phyloP scores from a whole-genome alignment of 306 rosid genomes.

The Astragalus membranaceus region DNA sequence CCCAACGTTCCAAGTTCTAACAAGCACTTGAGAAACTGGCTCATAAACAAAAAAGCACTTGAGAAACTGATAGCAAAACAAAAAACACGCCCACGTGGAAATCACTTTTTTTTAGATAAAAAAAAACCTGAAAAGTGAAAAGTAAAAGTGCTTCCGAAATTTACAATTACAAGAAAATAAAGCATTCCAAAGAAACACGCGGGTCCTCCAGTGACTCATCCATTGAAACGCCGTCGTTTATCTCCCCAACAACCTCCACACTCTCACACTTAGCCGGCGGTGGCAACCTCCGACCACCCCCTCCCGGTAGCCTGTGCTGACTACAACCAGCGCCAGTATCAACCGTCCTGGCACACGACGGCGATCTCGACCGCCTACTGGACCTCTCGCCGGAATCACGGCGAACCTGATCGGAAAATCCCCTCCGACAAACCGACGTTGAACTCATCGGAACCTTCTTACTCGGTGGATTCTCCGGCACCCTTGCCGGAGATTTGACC shows the following conservation, averaged over 20 bases:
- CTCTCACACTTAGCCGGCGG: neutral
- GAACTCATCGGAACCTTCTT: conserved; percentile 29
- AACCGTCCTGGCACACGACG: conserved; percentile 45
- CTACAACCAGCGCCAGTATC: conserved; percentile 19
- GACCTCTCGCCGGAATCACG: conserved; percentile 36
- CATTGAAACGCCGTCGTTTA: conserved; percentile 23
- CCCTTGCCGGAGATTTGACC: conserved; percentile 28
- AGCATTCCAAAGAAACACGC: conserved; percentile 78
- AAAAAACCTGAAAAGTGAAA: neutral
- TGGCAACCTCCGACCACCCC: conserved; percentile 13
- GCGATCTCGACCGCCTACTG: conserved; percentile 52
- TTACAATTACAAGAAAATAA: conserved; percentile 67
- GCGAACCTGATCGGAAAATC: conserved; percentile 24
- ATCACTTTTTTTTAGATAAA: neutral
- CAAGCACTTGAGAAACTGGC: neutral
- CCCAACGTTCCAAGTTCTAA: neutral
- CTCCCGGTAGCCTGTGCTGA: conserved; percentile 30
- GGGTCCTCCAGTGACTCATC: conserved; percentile 74
- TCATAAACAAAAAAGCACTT: too few relatives aligned
- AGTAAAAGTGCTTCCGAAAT: conserved; percentile 7
- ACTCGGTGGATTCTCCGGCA: conserved; percentile 32
- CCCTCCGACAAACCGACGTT: conserved; percentile 32
- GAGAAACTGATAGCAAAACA: neutral
- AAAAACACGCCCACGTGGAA: conserved; percentile 14
- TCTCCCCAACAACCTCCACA: conserved; percentile 15